These are phyloP conservation scores for Podospora pseudopauciseta DNA, from an alignment of 495 filamentous ascomycete genomes.

Conservation along the genomic window DNA sequence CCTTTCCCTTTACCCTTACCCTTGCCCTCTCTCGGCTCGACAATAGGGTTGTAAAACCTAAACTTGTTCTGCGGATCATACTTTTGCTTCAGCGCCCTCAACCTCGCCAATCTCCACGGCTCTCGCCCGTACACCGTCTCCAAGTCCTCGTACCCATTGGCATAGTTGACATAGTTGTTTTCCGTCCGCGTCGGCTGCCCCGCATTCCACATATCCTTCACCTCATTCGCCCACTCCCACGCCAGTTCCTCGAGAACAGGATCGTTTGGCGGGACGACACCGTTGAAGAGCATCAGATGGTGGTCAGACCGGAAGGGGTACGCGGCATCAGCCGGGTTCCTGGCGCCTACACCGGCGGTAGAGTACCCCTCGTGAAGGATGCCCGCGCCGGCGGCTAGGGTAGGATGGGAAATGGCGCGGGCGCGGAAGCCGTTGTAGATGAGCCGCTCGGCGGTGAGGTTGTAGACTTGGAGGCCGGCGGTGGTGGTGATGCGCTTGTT, in stretches of 20 bases:
- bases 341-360: slow-evolving; percentile 27
- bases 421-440: slow-evolving; percentile 24
- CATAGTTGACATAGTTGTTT: slow-evolving; percentile 48
- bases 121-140: slow-evolving; percentile 46
- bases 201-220: slow-evolving; percentile 8
- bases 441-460: slow-evolving; percentile 22
- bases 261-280: not conserved
- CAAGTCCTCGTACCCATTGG: slow-evolving; percentile 38
- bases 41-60: slow-evolving; percentile 42
- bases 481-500: slow-evolving; percentile 5
- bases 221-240: slow-evolving; percentile 6
- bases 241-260: slow-evolving; percentile 6
- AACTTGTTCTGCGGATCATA: slow-evolving; percentile 44
- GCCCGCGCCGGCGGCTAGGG: slow-evolving; percentile 16
- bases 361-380: slow-evolving; percentile 45
- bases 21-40: not conserved
- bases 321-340: slow-evolving; percentile 31
- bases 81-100: slow-evolving; percentile 37
- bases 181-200: slow-evolving; percentile 1
- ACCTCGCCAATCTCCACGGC: slow-evolving; percentile 37
- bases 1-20: not conserved
- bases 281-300: slow-evolving; percentile 11
- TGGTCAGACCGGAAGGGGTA: slow-evolving; percentile 36
- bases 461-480: slow-evolving; percentile 19
- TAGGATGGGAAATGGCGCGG: slow-evolving; percentile 11